Evolutionary conservation across 116 monocot species (phyloP).

Genomic region (Trichopus zeylanicus): DNA sequence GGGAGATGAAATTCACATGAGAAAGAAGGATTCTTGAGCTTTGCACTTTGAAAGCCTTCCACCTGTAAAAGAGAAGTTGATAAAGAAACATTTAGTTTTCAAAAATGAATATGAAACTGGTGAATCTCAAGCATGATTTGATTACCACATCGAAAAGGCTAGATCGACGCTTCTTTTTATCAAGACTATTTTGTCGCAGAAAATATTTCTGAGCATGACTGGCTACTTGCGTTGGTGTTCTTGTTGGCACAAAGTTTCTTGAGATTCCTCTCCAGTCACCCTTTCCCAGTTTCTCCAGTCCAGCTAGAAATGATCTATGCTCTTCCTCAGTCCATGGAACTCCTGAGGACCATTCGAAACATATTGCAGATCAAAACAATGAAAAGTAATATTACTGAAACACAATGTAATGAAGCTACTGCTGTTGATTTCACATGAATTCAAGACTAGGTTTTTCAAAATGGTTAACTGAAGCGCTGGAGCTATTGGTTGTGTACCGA

Average conservation of each 20-base stretch:
- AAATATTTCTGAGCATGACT: constrained; percentile 97
- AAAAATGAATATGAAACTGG: background rate
- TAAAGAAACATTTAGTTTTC: background rate
- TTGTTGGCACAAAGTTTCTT: constrained; percentile 56
- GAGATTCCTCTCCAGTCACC: constrained; percentile 96
- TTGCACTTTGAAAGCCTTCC: no score
- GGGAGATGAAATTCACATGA: no score
- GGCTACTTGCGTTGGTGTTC: constrained; percentile 88
- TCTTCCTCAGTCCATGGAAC: constrained; percentile 90
- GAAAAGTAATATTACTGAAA: no score
- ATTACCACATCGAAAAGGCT: constrained; percentile 78
- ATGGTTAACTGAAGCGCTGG: no score
- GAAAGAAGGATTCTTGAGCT: no score
- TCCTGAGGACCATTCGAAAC: constrained; percentile 25
- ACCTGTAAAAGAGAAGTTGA: no score
- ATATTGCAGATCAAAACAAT: background rate
- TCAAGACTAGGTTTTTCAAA: no score
- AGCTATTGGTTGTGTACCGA: no score
- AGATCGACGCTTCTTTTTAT: constrained; percentile 68
- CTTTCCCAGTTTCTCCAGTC: constrained; percentile 75
- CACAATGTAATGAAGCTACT: no score
- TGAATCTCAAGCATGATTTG: no score
- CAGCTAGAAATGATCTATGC: constrained; percentile 56
- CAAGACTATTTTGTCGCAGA: constrained; percentile 54
- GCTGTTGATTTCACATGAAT: no score